phyloP scores from a whole-genome alignment of 2,329 filamentous ascomycete species.

The Epichloe typhina region DNA sequence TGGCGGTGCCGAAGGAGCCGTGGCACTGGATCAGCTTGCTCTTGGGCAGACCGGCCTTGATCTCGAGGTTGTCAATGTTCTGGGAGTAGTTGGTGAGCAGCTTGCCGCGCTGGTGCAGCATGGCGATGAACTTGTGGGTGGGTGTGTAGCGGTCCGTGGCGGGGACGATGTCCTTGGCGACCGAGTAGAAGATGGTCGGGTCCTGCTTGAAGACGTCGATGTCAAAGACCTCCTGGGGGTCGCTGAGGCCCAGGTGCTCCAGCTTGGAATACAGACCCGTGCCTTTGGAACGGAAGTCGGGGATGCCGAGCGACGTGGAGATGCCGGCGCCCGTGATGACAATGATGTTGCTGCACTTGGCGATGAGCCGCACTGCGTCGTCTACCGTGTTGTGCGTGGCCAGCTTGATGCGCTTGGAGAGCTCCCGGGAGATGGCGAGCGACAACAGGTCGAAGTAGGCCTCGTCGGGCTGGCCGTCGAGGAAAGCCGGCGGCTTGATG shows the following conservation, averaged over 20 bases:
- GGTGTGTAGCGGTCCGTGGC: conserved; percentile 70
- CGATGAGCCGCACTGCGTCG: conserved; percentile 69
- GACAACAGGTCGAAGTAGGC: conserved; percentile 63
- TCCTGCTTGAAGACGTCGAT: conserved; percentile 77
- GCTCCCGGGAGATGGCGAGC: conserved; percentile 65
- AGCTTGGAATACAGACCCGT: conserved; percentile 84
- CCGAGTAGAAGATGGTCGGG: conserved; percentile 78
- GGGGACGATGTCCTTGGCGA: conserved; percentile 84
- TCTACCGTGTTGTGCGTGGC: conserved; percentile 71
- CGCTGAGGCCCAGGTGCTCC: conserved; percentile 59
- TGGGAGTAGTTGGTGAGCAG: conserved; percentile 96
- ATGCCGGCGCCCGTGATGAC: conserved; percentile 94
- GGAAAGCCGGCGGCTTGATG: conserved; percentile 57
- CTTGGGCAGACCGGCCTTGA: conserved; percentile 65
- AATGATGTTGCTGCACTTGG: conserved; percentile 68
- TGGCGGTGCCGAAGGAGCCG: conserved; percentile 86
- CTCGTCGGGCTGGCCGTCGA: conserved; percentile 55
- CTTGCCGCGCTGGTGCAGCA: conserved; percentile 78
- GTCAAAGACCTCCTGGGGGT: conserved; percentile 89
- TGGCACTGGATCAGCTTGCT: conserved; percentile 91
- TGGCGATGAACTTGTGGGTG: conserved; percentile 84
- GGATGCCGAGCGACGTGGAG: conserved; percentile 90
- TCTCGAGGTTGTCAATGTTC: conserved; percentile 95
- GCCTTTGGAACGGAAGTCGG: conserved; percentile 89
- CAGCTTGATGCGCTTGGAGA: conserved; percentile 71